Evolutionary conservation across 1,284 basidiomycete species (phyloP).

Genomic region (Tilletia horrida): DNA sequence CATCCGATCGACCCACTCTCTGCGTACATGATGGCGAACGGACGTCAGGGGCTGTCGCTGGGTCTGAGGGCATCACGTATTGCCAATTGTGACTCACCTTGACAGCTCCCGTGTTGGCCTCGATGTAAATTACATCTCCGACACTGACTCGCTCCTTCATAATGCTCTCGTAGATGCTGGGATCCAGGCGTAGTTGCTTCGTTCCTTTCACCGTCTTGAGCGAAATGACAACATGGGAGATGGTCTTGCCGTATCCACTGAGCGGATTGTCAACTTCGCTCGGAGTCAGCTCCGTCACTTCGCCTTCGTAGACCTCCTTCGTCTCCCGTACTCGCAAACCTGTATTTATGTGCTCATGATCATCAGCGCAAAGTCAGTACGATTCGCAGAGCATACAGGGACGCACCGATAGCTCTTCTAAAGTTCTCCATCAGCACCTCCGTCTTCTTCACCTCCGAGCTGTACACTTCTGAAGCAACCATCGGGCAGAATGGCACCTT

Average conservation of each 20-base stretch:
- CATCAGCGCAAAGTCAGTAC: too few species aligned
- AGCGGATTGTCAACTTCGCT: constrained; percentile 61
- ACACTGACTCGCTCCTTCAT: constrained; percentile 95
- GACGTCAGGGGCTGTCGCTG: too few species aligned
- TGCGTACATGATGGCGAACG: constrained; percentile 51
- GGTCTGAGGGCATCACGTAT: too few species aligned
- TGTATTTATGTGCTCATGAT: background rate
- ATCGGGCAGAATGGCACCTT: constrained; percentile 98
- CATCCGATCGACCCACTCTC: constrained; percentile 94
- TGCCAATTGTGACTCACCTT: constrained; percentile 67
- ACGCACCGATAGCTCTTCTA: constrained; percentile 85
- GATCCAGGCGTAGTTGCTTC: constrained; percentile 91
- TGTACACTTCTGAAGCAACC: constrained; percentile 96
- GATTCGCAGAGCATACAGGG: too few species aligned
- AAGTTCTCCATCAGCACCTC: constrained; percentile 96
- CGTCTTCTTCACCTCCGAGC: constrained; percentile 96
- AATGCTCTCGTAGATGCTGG: constrained; percentile 93
- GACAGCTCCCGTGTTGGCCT: constrained; percentile 88
- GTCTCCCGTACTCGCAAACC: constrained; percentile 70
- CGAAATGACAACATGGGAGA: constrained; percentile 91
- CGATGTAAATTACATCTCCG: constrained; percentile 95
- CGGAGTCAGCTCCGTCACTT: constrained; percentile 94
- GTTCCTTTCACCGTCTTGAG: constrained; percentile 98
- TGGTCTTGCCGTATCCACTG: constrained; percentile 93
- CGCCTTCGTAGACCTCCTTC: constrained; percentile 97